These are phyloP conservation scores for Herpetomonas tarakana DNA, from an alignment of 208 protist species.

Conservation along the genomic window DNA sequence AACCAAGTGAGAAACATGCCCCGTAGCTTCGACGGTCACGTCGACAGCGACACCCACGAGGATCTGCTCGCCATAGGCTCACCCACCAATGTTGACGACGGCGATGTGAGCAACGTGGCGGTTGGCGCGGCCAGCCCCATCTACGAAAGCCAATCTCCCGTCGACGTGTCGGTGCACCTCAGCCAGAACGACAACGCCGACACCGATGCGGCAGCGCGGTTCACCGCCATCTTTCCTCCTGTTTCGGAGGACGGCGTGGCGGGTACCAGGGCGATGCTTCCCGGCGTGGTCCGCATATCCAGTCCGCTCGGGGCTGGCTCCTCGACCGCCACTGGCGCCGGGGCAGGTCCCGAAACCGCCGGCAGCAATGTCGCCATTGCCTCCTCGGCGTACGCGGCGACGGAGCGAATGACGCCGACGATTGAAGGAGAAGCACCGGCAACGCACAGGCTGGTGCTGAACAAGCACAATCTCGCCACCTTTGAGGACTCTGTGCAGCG, in stretches of 20 bases:
- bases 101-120: constrained; percentile 42
- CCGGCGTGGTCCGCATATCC: background rate
- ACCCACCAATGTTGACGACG: constrained; percentile 17
- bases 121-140: constrained; percentile 17
- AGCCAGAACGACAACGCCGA: background rate
- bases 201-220: background rate
- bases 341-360: too few relatives aligned
- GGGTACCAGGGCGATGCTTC: background rate
- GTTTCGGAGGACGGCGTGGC: background rate
- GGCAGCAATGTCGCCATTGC: background rate
- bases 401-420: too few relatives aligned
- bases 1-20: background rate
- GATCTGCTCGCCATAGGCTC: background rate
- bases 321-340: background rate
- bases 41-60: background rate
- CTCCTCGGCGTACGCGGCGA: background rate
- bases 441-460: constrained; percentile 32
- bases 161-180: background rate
- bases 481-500: constrained; percentile 30
- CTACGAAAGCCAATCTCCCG: background rate
- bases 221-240: background rate
- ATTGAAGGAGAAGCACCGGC: too few relatives aligned
- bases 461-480: constrained; percentile 33
- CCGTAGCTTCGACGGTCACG: background rate
- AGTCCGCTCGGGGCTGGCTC: too few relatives aligned